Conservation (phyloP, 768 basidiomycete species). For the Coprinellus micaceus region DNA sequence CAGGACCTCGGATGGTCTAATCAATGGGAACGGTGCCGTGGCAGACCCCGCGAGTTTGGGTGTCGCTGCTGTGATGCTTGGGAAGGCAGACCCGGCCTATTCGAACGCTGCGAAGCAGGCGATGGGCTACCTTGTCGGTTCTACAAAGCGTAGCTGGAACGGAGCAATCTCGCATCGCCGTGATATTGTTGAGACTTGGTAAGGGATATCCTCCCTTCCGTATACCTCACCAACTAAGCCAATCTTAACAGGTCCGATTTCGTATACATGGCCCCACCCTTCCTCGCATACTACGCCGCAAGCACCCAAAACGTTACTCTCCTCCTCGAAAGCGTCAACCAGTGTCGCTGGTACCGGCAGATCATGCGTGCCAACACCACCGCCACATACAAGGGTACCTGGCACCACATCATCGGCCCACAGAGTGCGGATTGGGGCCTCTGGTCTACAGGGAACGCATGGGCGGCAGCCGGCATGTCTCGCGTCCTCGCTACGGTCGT, state of each 20-base stretch:
- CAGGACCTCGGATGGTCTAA: constrained; percentile 30
- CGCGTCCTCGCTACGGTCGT: constrained; percentile 50
- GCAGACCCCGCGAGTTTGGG: constrained; percentile 48
- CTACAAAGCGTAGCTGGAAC: constrained; percentile 37
- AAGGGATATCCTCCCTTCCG: constrained; percentile 10
- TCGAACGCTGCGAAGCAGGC: constrained; percentile 29
- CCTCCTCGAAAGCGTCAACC: constrained; percentile 33
- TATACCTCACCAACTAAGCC: not conserved
- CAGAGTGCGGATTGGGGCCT: constrained; percentile 34
- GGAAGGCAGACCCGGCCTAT: constrained; percentile 31
- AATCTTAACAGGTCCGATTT: constrained; percentile 38
- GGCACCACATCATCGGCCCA: constrained; percentile 43
- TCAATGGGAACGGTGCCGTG: constrained; percentile 37
- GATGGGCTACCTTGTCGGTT: constrained; percentile 28
- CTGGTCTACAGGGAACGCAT: constrained; percentile 60
- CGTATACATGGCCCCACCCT: constrained; percentile 50
- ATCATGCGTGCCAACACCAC: constrained; percentile 30
- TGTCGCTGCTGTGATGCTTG: constrained; percentile 40
- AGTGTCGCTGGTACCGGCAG: constrained; percentile 36
- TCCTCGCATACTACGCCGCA: constrained; percentile 45
- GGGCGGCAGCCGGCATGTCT: constrained; percentile 69
- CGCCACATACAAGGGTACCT: constrained; percentile 26
- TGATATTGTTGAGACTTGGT: constrained; percentile 39
- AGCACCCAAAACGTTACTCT: constrained; percentile 32
- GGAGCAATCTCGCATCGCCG: constrained; percentile 45